Base-by-base conservation (phyloP, 2,329 filamentous ascomycete species). In the Juglanconis sp. region DNA sequence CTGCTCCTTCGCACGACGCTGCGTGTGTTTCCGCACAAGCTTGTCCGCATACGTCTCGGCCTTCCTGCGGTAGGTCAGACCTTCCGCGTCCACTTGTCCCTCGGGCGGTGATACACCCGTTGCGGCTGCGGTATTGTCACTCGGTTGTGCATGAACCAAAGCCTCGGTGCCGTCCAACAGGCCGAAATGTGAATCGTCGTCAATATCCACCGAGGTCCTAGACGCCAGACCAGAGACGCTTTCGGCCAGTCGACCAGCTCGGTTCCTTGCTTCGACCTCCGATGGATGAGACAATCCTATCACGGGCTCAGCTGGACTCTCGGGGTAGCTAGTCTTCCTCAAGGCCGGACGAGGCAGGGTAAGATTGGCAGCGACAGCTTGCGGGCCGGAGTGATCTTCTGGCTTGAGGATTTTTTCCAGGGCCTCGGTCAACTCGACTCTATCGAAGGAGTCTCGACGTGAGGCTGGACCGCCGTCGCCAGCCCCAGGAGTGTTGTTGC, bases 211-310 rank as follows among this genome's bases (percentile, higher is more conserved):
- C 1, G 72, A 74, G 3, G 44, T 62, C 34, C 68, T 65, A 2
- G 72, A 73, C 3, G 59, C 65, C 3, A 70, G 68, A 6, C 64
- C 67, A 6, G 72, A 73, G 2, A 74, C 69, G 38, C 67, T 69
- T 57, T 70, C 68, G 9, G 72, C 72, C 31, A 74, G 66, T 9
- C 72, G 68, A 51, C 74, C 72, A 3, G 72, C 72, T 15, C 72
- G 68, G 40, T 72, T 65, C 51, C 71, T 72, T 42, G 72, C 72
- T 32, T 72, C 72, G 6, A 71, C 66, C 60, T 73, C 72, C 1
- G 72, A 73, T 40, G 58, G 65, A 57, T 64, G 67, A 35, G 64
- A 64, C 5, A 60, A 30, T 1, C 59, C 59, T 11, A 54, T 50
- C 24, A 64, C 46, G 17, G 52, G 40, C 30, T 69, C 67, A 24